phyloP scores from a whole-genome alignment of 1,284 basidiomycete genomes.

The Bjerkandera adusta region DNA sequence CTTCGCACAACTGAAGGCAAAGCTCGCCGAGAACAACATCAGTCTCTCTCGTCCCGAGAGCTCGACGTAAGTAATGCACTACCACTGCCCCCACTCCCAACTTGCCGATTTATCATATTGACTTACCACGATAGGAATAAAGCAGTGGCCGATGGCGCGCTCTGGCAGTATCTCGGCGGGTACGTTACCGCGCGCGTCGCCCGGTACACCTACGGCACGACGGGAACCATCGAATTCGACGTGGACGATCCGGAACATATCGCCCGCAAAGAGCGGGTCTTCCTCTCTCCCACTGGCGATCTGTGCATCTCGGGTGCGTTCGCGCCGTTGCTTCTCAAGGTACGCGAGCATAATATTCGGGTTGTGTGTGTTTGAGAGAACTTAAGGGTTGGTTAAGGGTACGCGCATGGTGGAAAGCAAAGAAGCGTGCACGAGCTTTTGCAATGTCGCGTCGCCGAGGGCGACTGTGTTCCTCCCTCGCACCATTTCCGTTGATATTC shows the following conservation, averaged over 20 bases:
- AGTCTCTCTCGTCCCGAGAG: constrained; percentile 42
- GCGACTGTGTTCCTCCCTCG: too few species aligned
- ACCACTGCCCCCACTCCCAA: too few species aligned
- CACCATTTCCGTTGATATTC: constrained; percentile 31
- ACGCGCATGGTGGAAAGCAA: constrained; percentile 33
- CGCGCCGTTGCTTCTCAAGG: constrained; percentile 33
- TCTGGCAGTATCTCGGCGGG: constrained; percentile 36
- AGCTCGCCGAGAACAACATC: constrained; percentile 29
- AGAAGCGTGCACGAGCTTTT: too few species aligned
- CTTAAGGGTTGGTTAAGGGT: constrained; percentile 26
- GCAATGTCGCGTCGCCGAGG: too few species aligned
- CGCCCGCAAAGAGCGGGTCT: constrained; percentile 21
- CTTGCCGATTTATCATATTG: constrained; percentile 3
- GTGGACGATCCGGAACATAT: constrained; percentile 30
- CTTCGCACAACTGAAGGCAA: constrained; percentile 26
- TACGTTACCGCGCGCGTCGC: constrained; percentile 33
- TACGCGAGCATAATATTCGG: constrained; percentile 7
- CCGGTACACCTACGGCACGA: constrained; percentile 34
- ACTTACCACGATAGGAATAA: constrained; percentile 19
- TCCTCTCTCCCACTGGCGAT: constrained; percentile 30
- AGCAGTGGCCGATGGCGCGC: constrained; percentile 36
- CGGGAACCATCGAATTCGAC: constrained; percentile 27
- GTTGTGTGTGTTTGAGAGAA: background rate
- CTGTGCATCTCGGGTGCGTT: constrained; percentile 32
- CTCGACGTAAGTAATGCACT: constrained; percentile 40